Conservation (phyloP, 495 filamentous ascomycete genomes). For the Sordaria brevicollis region DNA sequence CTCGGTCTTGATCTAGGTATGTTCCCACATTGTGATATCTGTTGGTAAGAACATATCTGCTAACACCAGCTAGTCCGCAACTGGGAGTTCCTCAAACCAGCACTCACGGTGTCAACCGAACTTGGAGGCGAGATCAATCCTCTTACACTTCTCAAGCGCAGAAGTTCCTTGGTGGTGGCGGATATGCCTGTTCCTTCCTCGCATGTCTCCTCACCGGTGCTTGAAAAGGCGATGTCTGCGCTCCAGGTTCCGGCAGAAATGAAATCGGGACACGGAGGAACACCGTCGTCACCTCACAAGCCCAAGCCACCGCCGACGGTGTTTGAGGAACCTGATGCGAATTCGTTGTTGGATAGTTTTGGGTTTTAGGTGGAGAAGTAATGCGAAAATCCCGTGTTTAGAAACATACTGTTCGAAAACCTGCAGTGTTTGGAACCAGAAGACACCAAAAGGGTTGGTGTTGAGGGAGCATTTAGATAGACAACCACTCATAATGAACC, state of each 20-base stretch:
- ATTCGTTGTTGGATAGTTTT: conserved; percentile 70
- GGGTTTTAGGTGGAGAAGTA: conserved; percentile 42
- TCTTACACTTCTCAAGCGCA: conserved; percentile 54
- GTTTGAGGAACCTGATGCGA: conserved; percentile 86
- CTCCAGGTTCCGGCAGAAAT: conserved; percentile 33
- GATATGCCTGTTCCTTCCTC: conserved; percentile 52
- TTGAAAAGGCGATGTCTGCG: conserved; percentile 32
- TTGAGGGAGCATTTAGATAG: not conserved
- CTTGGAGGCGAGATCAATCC: conserved; percentile 46
- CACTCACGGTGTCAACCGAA: conserved; percentile 19
- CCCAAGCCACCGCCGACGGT: conserved; percentile 61
- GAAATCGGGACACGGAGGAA: conserved; percentile 33
- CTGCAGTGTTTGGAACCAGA: no score
- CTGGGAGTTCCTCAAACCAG: conserved; percentile 70
- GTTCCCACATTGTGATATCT: conserved; percentile 1
- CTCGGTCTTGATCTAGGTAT: conserved; percentile 70
- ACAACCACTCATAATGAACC: not conserved
- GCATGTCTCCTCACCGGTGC: conserved; percentile 17
- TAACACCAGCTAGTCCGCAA: conserved; percentile 44
- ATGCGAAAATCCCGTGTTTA: not conserved
- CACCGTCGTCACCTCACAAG: conserved; percentile 45
- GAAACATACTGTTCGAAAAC: not conserved
- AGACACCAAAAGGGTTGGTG: not conserved
- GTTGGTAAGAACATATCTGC: not conserved
- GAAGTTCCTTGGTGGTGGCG: conserved; percentile 70